Evolutionary conservation across 2,329 filamentous ascomycete species (phyloP).

Genomic region (Ceratocystis alfenasii): DNA sequence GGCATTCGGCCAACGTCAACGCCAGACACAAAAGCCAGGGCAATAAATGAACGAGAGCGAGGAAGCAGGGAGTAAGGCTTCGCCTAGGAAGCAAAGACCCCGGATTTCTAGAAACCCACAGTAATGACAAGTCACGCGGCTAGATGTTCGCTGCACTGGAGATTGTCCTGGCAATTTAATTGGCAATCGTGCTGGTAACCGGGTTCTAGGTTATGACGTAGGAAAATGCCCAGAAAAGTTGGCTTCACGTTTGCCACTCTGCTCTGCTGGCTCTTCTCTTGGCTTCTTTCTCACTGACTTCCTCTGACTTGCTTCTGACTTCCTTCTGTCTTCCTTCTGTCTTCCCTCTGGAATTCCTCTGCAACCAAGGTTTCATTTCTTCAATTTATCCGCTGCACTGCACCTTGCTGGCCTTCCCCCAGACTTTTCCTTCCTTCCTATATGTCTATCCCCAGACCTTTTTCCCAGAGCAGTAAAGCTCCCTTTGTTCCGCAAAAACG

Average conservation of each 20-base stretch:
- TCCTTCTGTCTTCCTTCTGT: neutral
- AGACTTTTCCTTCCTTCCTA: neutral
- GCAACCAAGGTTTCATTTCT: neutral
- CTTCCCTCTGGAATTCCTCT: neutral
- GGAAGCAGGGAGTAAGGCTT: neutral
- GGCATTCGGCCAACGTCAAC: neutral
- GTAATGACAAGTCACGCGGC: too few relatives aligned
- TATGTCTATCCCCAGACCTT: neutral
- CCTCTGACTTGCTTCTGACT: neutral
- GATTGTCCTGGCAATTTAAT: too few relatives aligned
- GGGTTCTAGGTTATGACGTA: too few relatives aligned
- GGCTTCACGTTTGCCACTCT: neutral
- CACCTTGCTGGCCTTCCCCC: neutral
- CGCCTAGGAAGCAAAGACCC: neutral
- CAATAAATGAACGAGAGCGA: neutral
- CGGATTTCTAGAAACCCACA: too few relatives aligned
- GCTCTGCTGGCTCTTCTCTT: too few relatives aligned
- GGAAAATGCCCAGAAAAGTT: too few relatives aligned
- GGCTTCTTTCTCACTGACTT: neutral
- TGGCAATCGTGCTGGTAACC: too few relatives aligned
- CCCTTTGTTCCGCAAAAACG: constrained; percentile 3
- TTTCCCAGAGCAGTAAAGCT: constrained; percentile 7
- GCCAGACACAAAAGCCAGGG: neutral
- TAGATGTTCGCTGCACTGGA: too few relatives aligned
- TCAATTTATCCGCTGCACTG: neutral